Evolutionary conservation across 2,329 filamentous ascomycete genomes (phyloP), one percentile per base, ranked within the genome.

Genomic region (Stemphylium lycopersici): DNA sequence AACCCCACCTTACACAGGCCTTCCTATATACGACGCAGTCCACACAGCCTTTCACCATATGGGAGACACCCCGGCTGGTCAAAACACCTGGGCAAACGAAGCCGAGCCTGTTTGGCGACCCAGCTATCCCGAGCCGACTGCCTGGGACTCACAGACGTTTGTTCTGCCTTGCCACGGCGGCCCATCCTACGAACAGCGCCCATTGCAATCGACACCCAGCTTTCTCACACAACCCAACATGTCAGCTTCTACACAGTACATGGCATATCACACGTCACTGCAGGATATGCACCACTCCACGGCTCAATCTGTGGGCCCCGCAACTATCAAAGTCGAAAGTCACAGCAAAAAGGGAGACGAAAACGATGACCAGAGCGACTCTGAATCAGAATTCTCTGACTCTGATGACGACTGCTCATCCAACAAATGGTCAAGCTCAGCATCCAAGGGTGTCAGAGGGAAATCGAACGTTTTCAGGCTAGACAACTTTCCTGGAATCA

Each of bases 401-500:
- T 42, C 22, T 3, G 38, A 49, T 3, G 44, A 33, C 20, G 36
- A 36, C 3, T 11, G 15, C 26, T 42, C 45, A 15, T 20, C n/a
- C 6, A 11, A 26, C 2, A 13, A 24, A n/a, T 40, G 18, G 2
- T 11, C 15, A 11, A 16, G 11, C 18, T 11, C 26, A 11, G 10
- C 20, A 10, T 18, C 15, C 18, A 42, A n/a, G 31, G 10, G 26
- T 2, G 41, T 24, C 13, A 24, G 15, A n/a, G 32, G 31, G 11
- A 43, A 31, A 6, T 26, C 40, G 11, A 43, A 34, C 3, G 50
- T 65, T 11, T 49, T 59, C 24, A 60, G 49, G 34, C 47, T 64
- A 13, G 59, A 56, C 6, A 61, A 51, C n/a, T 67, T 61, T 59
- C 22, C 43, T 12, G 36, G 48, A 4, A 8, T 39, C 12, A 31